Evolutionary conservation across 2,329 filamentous ascomycete species (phyloP).

Genomic region (Alternaria novae-zelandiae): DNA sequence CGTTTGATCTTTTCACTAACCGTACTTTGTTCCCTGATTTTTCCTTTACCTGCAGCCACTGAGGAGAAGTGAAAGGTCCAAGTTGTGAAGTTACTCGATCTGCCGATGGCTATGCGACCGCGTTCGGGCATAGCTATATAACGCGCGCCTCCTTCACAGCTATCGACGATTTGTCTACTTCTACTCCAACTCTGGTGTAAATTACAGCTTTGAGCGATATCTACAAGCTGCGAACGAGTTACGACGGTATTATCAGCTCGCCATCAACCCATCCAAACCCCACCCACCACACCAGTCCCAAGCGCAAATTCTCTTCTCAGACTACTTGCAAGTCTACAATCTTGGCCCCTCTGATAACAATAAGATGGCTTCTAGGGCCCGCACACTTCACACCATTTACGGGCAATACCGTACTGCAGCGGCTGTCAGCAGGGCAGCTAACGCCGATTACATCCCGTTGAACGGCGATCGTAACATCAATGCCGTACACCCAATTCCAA

Average conservation of each 20-base stretch:
- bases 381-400: neutral
- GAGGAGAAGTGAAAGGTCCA: neutral
- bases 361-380: fast-evolving
- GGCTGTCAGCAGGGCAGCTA: neutral
- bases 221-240: neutral
- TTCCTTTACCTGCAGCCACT: neutral
- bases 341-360: neutral
- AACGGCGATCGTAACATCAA: neutral
- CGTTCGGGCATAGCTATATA: neutral
- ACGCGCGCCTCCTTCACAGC: neutral
- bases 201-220: neutral
- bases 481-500: neutral
- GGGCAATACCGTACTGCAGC: neutral
- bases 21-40: neutral
- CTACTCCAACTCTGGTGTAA: neutral
- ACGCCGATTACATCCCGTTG: neutral
- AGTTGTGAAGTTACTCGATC: neutral
- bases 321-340: neutral
- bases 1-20: neutral
- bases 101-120: neutral
- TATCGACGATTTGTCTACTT: neutral
- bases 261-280: neutral
- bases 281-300: neutral
- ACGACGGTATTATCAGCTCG: neutral
- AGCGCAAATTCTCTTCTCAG: neutral